Base-by-base conservation (phyloP, 768 basidiomycete genomes). In the Hebeloma cylindrosporum region DNA sequence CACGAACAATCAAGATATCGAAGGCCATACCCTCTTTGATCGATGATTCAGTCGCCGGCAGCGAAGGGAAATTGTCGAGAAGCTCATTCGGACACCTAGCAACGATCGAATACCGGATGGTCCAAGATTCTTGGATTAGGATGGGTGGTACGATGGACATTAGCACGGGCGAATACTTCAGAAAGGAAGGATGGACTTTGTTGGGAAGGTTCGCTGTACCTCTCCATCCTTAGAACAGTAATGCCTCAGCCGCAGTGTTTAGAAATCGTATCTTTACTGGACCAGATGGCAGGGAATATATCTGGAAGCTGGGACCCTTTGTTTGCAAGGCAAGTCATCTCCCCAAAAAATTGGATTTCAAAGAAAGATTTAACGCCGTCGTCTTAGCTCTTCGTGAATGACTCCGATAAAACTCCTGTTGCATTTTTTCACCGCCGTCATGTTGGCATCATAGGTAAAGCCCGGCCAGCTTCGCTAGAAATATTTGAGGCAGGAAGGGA, bases 261-360 rank as follows among this genome's bases (percentile, higher is more conserved):
- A 68, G 67, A 23, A 58, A 59, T 6, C 64, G 64, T n/a, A 55
- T 60, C 7, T 71, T 71, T 33, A 60, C 41, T 1, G 69, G 64
- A 0, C 64, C 56, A 4, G 66, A 70, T 38, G 51, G 51, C 13
- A 41, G 29, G 23, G 51, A 52, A 21, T 52, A 52, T 35, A 22
- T 14, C 11, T 52, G 51, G 46, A 45, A 44, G 16, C 18, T 48
- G 23, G 26, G 23, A 13, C n/a, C 23, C 6, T 16, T 16, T 4
- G 38, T 21, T 4, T 42, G 37, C n/a, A 40, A 52, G 43, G 51
- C 45, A 14, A 16, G 39, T n/a, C 10, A 28, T 21, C 26, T 31
- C 2, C 14, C 14, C n/a, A 5, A n/a, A 13, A 8, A 3, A 14
- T 29, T 36, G 11, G n/a, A n/a, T n/a, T n/a, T n/a, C n/a, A n/a